phyloP scores from a whole-genome alignment of 768 basidiomycete genomes.

The Obba rivulosa region DNA sequence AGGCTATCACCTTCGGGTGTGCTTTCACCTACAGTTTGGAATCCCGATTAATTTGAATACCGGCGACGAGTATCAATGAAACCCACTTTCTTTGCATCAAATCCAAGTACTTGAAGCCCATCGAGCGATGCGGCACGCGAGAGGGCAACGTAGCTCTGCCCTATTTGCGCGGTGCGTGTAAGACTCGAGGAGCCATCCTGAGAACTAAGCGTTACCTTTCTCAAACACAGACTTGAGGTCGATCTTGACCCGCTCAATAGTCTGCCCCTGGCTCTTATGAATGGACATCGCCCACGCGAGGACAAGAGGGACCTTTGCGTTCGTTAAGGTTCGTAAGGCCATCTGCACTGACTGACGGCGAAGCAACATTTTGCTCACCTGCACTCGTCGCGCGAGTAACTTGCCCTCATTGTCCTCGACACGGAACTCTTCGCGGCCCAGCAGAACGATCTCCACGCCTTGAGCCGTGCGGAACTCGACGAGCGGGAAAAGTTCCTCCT shows the following conservation, averaged over 20 bases:
- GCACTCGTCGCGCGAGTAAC: slow-evolving; percentile 41
- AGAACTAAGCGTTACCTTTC: slow-evolving; percentile 30
- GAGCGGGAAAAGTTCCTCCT: slow-evolving; percentile 39
- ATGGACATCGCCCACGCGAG: slow-evolving; percentile 76
- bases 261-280: slow-evolving; percentile 76
- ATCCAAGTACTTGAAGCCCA: slow-evolving; percentile 48
- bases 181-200: neutral
- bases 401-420: slow-evolving; percentile 50
- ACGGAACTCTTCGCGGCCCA: slow-evolving; percentile 47
- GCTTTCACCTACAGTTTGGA: slow-evolving; percentile 31
- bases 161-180: slow-evolving; percentile 14
- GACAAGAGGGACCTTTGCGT: slow-evolving; percentile 58
- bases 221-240: slow-evolving; percentile 66
- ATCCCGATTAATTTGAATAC: neutral
- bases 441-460: slow-evolving; percentile 41
- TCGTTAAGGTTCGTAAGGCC: neutral
- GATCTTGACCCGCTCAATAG: slow-evolving; percentile 58
- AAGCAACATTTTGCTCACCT: slow-evolving; percentile 21
- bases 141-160: slow-evolving; percentile 45
- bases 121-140: slow-evolving; percentile 50
- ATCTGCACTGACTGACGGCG: neutral
- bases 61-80: neutral
- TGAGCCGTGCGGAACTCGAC: slow-evolving; percentile 41
- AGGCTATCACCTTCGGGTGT: slow-evolving; percentile 39
- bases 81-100: slow-evolving; percentile 45